Base-by-base conservation (phyloP, 768 basidiomycete genomes). In the Suillus placidus region DNA sequence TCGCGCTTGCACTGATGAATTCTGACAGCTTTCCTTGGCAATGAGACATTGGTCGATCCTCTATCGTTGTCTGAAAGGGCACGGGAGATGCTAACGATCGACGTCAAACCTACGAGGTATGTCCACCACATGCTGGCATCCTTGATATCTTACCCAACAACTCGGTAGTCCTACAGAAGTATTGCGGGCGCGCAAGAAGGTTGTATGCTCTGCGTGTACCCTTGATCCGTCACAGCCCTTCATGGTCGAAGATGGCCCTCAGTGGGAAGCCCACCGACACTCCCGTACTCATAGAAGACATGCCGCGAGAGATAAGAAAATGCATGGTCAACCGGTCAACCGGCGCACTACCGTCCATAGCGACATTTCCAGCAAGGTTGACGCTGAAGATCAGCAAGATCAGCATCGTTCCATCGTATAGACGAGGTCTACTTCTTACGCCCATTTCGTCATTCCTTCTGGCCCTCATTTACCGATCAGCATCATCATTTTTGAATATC, bases 121-220 rank as follows among this genome's bases (percentile, higher is more conserved):
- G 82, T 72, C 37, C 6, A 66, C 30, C 10, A 9, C 26, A 0
- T 18, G n/a, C 23, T 60, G 1, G 37, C 23, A 32, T 69, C 32
- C 43, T 34, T 66, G 34, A 16, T 45, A 64, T 42, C 38, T 56
- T 67, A 61, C 64, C 32, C 38, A 16, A 45, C 58, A 60, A 65
- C 57, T 26, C 32, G 65, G 67, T 58, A 94, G 92, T 67, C 91
- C 92, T 3, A 75, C 77, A 1, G 81, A 82, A 4, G 78, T 86
- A 20, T 76, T 93, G 5, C 73, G 78, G 54, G 85, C 86, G 1
- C 84, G 87, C 60, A 84, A 80, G 63, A 88, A 88, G 68, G 72
- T 83, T 7, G 77, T 86, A 5, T 95, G 93, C 73, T 71, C 81
- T 3, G 73, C 82, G 12, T 95, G 93, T 70, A 93, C 92, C 10